phyloP scores from a whole-genome alignment of 129 eudicot genomes.

The Artemisia annua region DNA sequence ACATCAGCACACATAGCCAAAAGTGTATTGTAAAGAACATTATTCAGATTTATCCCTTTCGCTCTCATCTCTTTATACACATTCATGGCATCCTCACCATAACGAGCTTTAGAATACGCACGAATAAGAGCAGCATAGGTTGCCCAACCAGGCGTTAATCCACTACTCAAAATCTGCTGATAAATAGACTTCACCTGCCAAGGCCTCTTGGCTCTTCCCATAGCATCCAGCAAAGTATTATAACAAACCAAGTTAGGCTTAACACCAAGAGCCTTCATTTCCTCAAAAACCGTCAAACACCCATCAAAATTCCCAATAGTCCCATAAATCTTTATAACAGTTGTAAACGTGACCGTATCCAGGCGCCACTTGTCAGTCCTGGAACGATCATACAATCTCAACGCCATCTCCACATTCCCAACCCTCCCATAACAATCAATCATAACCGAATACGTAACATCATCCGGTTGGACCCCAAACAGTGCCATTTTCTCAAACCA shows the following conservation, averaged over 20 bases:
- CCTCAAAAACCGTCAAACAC: slow-evolving; percentile 88
- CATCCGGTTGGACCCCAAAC: slow-evolving; percentile 71
- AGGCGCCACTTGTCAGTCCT: slow-evolving; percentile 81
- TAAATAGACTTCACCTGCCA: slow-evolving; percentile 84
- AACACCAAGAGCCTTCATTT: slow-evolving; percentile 86
- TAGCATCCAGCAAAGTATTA: slow-evolving; percentile 76
- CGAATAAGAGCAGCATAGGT: slow-evolving; percentile 76
- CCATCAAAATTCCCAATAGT: slow-evolving; percentile 75
- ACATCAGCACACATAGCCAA: slow-evolving; percentile 85
- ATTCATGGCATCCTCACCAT: slow-evolving; percentile 71
- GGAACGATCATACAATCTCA: slow-evolving; percentile 76
- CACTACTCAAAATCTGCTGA: slow-evolving; percentile 61
- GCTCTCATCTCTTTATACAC: slow-evolving; percentile 78
- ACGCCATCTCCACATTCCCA: slow-evolving; percentile 73
- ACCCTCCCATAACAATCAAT: slow-evolving; percentile 79
- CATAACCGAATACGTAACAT: slow-evolving; percentile 69
- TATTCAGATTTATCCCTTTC: slow-evolving; percentile 67
- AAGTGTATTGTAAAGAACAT: slow-evolving; percentile 67
- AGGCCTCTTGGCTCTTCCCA: slow-evolving; percentile 97
- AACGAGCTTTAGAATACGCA: slow-evolving; percentile 70
- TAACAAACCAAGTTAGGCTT: slow-evolving; percentile 61
- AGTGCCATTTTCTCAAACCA: slow-evolving; percentile 82
- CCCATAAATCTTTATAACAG: slow-evolving; percentile 63
- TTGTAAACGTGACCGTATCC: slow-evolving; percentile 63
- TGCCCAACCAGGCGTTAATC: slow-evolving; percentile 63